Conservation (phyloP, 306 rosid genomes). For the Ziziphus jujuba region DNA sequence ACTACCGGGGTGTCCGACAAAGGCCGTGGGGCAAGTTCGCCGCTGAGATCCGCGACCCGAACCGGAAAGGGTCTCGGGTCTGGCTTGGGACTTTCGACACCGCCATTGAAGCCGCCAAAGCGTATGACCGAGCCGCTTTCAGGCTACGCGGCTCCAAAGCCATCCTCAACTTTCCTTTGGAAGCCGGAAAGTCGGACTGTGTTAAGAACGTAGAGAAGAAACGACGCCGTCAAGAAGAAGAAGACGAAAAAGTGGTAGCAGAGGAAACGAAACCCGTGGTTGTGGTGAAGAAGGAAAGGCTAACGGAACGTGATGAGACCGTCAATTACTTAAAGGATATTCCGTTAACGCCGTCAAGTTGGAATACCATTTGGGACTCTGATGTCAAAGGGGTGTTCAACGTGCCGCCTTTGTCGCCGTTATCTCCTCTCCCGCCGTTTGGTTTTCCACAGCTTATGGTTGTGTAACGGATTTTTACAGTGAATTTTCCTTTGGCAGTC, state of each 20-base stretch:
- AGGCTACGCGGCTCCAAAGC: conserved; percentile 81
- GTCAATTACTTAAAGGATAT: conserved; percentile 24
- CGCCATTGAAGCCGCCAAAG: conserved; percentile 82
- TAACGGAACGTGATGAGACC: conserved; percentile 18
- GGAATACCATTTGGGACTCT: conserved; percentile 64
- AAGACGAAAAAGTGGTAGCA: no score
- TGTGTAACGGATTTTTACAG: conserved; percentile 35
- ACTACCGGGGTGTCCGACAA: conserved; percentile 71
- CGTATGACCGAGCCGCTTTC: conserved; percentile 82
- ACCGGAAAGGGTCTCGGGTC: conserved; percentile 65
- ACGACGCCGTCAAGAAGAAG: conserved; percentile 44
- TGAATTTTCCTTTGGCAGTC: no score
- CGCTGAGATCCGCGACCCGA: conserved; percentile 88
- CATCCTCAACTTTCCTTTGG: conserved; percentile 75
- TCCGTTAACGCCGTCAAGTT: conserved; percentile 83
- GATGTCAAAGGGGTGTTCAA: conserved; percentile 56
- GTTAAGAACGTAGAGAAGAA: conserved; percentile 24
- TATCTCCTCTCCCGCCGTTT: conserved; percentile 60
- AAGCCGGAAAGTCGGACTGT: conserved; percentile 27
- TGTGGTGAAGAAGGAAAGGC: conserved; percentile 51
- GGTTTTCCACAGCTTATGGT: conserved; percentile 66
- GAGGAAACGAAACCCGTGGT: conserved; percentile 30
- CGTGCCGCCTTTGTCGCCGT: conserved; percentile 79
- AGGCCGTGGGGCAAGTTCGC: conserved; percentile 93
- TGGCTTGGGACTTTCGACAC: conserved; percentile 88